Evolutionary conservation across 768 basidiomycete species (phyloP).

Genomic region (Leucocoprinus birnbaumii): DNA sequence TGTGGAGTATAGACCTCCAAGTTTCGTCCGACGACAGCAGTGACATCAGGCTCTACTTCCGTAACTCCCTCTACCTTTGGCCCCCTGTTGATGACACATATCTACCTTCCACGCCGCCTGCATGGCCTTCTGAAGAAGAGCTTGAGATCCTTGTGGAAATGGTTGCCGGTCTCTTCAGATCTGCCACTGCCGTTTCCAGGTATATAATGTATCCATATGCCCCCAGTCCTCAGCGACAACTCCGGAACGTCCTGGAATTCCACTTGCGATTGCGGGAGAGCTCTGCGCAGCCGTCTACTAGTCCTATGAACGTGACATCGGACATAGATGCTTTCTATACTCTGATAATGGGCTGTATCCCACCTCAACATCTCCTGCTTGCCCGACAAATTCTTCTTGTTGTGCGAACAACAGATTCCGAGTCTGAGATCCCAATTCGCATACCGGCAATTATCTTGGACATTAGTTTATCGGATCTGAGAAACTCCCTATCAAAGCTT

Average conservation of each 20-base stretch:
- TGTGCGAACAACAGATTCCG: too few relatives aligned
- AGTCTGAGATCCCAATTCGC: too few relatives aligned
- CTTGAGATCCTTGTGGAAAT: not conserved
- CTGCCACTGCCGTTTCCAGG: constrained; percentile 3
- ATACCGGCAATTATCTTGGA: too few relatives aligned
- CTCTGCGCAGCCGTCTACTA: not conserved
- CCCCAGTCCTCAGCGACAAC: not conserved
- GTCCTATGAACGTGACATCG: not conserved
- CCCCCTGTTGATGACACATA: not conserved
- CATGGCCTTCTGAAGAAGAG: constrained; percentile 9
- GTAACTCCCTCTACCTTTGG: not conserved
- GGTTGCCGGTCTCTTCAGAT: constrained; percentile 8
- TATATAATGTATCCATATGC: constrained; percentile 2
- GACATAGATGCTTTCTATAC: not conserved
- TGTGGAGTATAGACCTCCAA: not conserved
- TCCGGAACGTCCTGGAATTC: not conserved
- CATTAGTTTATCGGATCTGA: too few relatives aligned
- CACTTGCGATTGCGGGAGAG: not conserved
- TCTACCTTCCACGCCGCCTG: too few relatives aligned
- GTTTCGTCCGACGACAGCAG: not conserved
- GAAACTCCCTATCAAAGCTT: too few relatives aligned
- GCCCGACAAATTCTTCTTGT: not conserved
- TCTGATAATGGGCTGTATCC: not conserved
- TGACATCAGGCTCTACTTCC: constrained; percentile 7
- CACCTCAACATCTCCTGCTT: not conserved